Percentiles rank a stretch among this genome's conserved stretches.
phyloP scores from a whole-genome alignment of 2,329 filamentous ascomycete species.

The Lachnellula occidentalis region DNA sequence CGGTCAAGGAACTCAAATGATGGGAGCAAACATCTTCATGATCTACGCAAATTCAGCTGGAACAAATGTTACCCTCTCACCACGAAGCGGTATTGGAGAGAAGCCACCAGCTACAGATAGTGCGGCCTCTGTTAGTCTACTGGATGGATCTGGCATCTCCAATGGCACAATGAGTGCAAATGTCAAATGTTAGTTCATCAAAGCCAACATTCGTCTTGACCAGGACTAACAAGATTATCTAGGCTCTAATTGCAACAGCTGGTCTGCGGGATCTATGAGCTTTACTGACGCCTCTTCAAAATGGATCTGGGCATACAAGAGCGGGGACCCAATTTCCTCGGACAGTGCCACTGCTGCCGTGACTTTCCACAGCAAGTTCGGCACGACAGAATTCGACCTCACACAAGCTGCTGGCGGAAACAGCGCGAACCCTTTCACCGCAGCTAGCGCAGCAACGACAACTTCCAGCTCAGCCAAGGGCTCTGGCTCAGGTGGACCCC shows the following conservation, averaged over 20 bases:
- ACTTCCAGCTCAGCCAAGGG: neutral
- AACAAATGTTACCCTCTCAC: slow-evolving; percentile 52
- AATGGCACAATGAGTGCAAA: slow-evolving; percentile 51
- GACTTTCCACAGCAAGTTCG: slow-evolving; percentile 38
- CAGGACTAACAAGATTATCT: slow-evolving; percentile 1
- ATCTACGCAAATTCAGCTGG: slow-evolving; percentile 48
- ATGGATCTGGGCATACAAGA: slow-evolving; percentile 47
- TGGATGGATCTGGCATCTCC: slow-evolving; percentile 48
- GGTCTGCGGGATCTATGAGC: slow-evolving; percentile 47
- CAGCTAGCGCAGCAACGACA: slow-evolving; percentile 1
- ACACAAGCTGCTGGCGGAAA: slow-evolving; percentile 44
- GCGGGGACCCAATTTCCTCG: slow-evolving; percentile 42
- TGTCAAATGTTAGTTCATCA: slow-evolving; percentile 40
- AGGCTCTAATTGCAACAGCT: slow-evolving; percentile 47
- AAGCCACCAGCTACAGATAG: slow-evolving; percentile 37
- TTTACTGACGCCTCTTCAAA: slow-evolving; percentile 37
- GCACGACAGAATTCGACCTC: slow-evolving; percentile 42
- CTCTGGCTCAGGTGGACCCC: neutral
- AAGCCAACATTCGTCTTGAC: neutral
- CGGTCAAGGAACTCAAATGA: slow-evolving; percentile 50
- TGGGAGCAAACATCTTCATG: slow-evolving; percentile 52
- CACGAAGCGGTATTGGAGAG: slow-evolving; percentile 42
- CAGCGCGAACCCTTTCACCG: slow-evolving; percentile 22
- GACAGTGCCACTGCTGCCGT: slow-evolving; percentile 40
- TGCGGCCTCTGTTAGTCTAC: slow-evolving; percentile 39